Conservation (phyloP, 2,329 filamentous ascomycete genomes). For the Exophiala oligosperma region DNA sequence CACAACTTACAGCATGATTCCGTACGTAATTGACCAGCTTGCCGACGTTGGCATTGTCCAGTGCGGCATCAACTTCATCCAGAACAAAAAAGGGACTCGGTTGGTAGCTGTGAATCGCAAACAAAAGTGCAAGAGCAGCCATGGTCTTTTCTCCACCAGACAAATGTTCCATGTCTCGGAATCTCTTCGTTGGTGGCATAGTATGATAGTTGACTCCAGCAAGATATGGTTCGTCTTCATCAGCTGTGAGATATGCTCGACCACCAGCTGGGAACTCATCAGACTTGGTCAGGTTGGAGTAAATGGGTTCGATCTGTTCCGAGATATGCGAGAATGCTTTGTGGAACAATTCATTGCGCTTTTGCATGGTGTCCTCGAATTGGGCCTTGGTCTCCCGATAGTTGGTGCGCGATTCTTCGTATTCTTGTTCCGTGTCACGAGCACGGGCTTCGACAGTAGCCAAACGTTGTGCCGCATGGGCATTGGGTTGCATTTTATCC, state of each 20-base stretch:
- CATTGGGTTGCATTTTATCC: constrained; percentile 94
- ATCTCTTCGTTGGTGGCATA: constrained; percentile 97
- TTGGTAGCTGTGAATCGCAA: constrained; percentile 95
- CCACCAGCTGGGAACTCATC: constrained; percentile 92
- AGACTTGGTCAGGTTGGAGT: constrained; percentile 90
- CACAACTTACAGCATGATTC: constrained; percentile 65
- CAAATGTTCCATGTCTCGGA: constrained; percentile 98
- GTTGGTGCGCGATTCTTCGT: constrained; percentile 75
- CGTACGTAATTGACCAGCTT: constrained; percentile 96
- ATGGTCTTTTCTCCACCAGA: constrained; percentile 99
- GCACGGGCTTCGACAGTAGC: constrained; percentile 82
- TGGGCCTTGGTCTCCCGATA: constrained; percentile 76
- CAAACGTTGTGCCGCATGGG: constrained; percentile 89
- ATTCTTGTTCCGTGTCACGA: constrained; percentile 82
- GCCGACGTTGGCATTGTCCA: constrained; percentile 97
- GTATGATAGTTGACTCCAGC: constrained; percentile 97
- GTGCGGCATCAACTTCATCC: constrained; percentile 94
- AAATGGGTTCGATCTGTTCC: constrained; percentile 89
- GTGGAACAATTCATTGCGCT: constrained; percentile 88
- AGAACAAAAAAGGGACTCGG: constrained; percentile 96
- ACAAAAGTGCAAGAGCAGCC: constrained; percentile 92
- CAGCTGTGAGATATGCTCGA: constrained; percentile 83
- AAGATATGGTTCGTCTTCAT: constrained; percentile 93
- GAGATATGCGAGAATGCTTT: constrained; percentile 94
- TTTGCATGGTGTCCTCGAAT: constrained; percentile 78